phyloP scores from a whole-genome alignment of 2,329 filamentous ascomycete genomes.

The Annulohypoxylon truncatum region DNA sequence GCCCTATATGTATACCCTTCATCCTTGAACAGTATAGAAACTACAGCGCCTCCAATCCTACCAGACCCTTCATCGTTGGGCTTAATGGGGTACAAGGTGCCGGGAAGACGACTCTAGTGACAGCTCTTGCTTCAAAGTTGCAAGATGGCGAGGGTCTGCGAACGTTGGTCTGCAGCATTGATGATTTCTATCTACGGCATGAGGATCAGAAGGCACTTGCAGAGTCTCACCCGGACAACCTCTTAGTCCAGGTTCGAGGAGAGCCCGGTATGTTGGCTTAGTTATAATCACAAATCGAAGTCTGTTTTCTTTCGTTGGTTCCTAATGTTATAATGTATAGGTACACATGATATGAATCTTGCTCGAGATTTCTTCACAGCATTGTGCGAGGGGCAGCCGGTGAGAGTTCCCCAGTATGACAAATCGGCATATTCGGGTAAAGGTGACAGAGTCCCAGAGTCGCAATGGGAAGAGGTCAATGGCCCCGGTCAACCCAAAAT shows the following conservation, averaged over 20 bases:
- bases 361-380: conserved; percentile 70
- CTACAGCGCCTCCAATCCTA: conserved; percentile 49
- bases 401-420: conserved; percentile 80
- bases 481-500: conserved; percentile 60
- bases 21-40: conserved; percentile 64
- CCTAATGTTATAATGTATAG: conserved; percentile 38
- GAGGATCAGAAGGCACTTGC: conserved; percentile 74
- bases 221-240: conserved; percentile 73
- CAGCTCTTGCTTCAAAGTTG: conserved; percentile 71
- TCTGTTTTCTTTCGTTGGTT: conserved; percentile 6
- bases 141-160: conserved; percentile 66
- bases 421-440: conserved; percentile 81
- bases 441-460: conserved; percentile 76
- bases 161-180: conserved; percentile 82
- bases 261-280: conserved; percentile 71
- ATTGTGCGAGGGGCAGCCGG: conserved; percentile 64
- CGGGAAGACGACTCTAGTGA: conserved; percentile 90
- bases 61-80: conserved; percentile 82
- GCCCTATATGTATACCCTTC: conserved; percentile 39
- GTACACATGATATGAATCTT: conserved; percentile 79
- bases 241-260: conserved; percentile 82
- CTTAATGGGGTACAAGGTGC: conserved; percentile 93
- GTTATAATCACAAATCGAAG: conserved; percentile 14
- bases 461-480: conserved; percentile 71
- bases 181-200: conserved; percentile 88